phyloP scores from a whole-genome alignment of 2,329 filamentous ascomycete species.

The Chaetomiaceae sp. region DNA sequence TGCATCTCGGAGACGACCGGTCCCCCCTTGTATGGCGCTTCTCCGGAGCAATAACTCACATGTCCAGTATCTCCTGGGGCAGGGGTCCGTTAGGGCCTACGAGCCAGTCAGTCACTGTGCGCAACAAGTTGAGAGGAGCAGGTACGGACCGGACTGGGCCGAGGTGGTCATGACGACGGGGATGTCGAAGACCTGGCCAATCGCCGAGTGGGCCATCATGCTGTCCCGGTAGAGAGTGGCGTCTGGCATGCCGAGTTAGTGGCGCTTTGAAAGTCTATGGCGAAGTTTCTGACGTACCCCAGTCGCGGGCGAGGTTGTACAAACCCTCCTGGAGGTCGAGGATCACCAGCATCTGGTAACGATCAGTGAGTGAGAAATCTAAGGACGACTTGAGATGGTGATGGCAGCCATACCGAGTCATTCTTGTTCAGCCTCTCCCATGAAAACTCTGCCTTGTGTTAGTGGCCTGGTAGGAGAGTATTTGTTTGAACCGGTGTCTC shows the following conservation, averaged over 20 bases:
- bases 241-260: no score
- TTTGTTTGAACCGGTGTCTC: no score
- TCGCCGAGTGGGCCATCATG: slow-evolving; percentile 60
- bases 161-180: slow-evolving; percentile 67
- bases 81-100: slow-evolving; percentile 64
- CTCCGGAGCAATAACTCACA: no score
- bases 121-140: background rate
- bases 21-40: no score
- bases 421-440: slow-evolving; percentile 29
- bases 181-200: slow-evolving; percentile 60
- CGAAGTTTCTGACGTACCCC: no score
- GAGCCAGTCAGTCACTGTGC: background rate
- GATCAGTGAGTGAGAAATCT: background rate
- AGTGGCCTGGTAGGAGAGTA: no score
- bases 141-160: slow-evolving; percentile 44
- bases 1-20: no score
- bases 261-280: no score
- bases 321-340: slow-evolving; percentile 57
- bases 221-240: slow-evolving; percentile 59
- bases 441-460: no score
- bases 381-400: background rate
- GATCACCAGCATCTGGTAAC: slow-evolving; percentile 45
- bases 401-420: slow-evolving; percentile 23
- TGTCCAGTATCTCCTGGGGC: slow-evolving; percentile 60
- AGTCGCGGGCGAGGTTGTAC: slow-evolving; percentile 58